Evolutionary conservation across 2,329 filamentous ascomycete genomes (phyloP), one percentile per base, ranked within the genome.

Genomic region (Arthrobotrys entomopaga): DNA sequence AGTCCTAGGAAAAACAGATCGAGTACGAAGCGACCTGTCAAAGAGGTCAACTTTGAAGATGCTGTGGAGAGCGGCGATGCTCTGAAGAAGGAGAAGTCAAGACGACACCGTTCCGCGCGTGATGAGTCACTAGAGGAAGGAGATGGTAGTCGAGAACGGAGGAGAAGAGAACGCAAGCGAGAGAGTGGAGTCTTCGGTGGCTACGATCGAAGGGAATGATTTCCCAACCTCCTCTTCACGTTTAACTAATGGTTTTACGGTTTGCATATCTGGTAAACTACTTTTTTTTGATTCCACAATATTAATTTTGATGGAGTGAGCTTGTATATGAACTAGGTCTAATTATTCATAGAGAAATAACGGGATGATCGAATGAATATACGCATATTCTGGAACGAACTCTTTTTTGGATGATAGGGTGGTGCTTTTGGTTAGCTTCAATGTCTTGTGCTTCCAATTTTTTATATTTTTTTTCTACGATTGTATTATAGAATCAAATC

Each of bases 41-140:
- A 72, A 16, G 67, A 72, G 20, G 67, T 72, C 29, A 73, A 73
- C 43, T 73, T 73, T 63, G 69, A 73, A 53, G 69, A 73, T 26
- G 69, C 69, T 22, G 69, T 73, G 19, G 69, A 73, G 46, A 73
- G 69, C 20, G 69, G 69, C 19, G 69, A 73, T 38, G 69, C 69
- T 3, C 61, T 53, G 13, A 73, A 73, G 61, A 66, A 61, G 40
- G 69, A 73, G 34, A 73, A 66, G 26, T 61, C 69, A 16, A 63
- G 56, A 42, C 54, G 69, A 46, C 59, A 71, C 20, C 69, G 69
- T 13, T 50, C 61, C 2, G 38, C 61, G 13, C 61, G 61, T 52
- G 61, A 73, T 2, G 69, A 73, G 38, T 63, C 69, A 20, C 54
- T 50, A 8, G 67, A 66, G 22, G 69, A 66, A 50, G 67, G 59